A percentile compares a stretch with the other conserved stretches of the same genome.
phyloP scores from a whole-genome alignment of 441 rosid species.

The Aquilaria agallochum region DNA sequence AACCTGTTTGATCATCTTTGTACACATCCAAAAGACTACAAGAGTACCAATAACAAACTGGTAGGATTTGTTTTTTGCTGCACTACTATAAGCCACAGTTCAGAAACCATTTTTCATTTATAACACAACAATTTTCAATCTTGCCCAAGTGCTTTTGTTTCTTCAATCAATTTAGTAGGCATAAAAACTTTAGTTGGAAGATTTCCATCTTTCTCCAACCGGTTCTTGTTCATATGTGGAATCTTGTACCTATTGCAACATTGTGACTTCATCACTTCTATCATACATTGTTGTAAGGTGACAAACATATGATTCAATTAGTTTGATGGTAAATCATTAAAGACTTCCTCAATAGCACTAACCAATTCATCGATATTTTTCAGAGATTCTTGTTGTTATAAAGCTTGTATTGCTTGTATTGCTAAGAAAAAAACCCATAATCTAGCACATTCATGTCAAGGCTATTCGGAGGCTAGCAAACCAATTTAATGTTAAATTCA shows the following conservation, averaged over 20 bases:
- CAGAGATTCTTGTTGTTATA: constrained; percentile 2
- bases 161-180: too few relatives aligned
- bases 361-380: constrained; percentile 2
- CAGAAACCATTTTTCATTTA: too few relatives aligned
- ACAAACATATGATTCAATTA: not conserved
- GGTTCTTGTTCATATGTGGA: not conserved
- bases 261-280: not conserved
- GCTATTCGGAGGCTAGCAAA: constrained; percentile 3
- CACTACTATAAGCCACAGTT: too few relatives aligned
- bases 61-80: too few relatives aligned
- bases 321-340: not conserved
- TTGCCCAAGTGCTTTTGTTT: too few relatives aligned
- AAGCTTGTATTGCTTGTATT: not conserved
- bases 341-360: not conserved
- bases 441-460: not conserved
- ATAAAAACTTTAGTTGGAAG: too few relatives aligned
- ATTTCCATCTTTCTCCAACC: not conserved
- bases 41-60: too few relatives aligned
- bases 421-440: constrained; percentile 1
- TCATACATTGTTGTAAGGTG: not conserved
- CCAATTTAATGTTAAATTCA: not conserved
- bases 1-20: too few relatives aligned
- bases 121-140: too few relatives aligned
- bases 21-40: too few relatives aligned
- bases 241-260: not conserved